Base-by-base conservation (phyloP, 257 asterid genomes). In the Anisodus acutangulus region DNA sequence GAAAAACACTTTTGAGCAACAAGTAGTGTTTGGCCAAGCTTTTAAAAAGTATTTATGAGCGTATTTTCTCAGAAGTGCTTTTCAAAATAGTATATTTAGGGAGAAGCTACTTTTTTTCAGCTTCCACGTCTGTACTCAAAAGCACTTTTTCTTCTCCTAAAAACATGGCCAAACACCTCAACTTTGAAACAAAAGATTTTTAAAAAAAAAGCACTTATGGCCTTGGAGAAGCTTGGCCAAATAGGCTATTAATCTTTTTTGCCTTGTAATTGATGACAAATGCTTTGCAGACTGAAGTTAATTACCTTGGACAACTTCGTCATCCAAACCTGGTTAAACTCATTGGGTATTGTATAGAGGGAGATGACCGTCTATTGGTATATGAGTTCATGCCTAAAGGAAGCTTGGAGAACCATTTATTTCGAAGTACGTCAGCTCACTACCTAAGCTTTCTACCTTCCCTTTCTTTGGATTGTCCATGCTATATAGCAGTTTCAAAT, bases 371-470 rank as follows among this genome's bases (percentile, higher is more conserved):
- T 64, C 96, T 95, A 78, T 88, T 94, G 87, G 99, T 95, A 53
- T 95, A 95, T 9, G 99, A 94, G 90, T 95, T 94, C 94, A 92
- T 95, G 98, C 95, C 98, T 16, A 95, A 91, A 87, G 99, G 99
- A 88, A 95, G 99, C 91, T 88, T 95, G 71, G 99, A 95, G 91
- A 95, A 94, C 84, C 99, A 95, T 88, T 88, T 95, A 72, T 93
- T 95, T 82, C 87, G 98, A 89, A 92, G 99, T 94, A 91, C 15
- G 97, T 90, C 43, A 82, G 74, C 31, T 43, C 8, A 39, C 76
- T 11, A 71, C 66, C 66, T 76, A 22, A 35, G 49, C 37, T 19
- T 86, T 76, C 57, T 76, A 31, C 16, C 62, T 66, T 54, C 51
- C 22, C 4, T 68, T 12, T 13, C 76, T 67, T 35, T 35, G 19